A percentile compares a stretch with the other conserved stretches of the same genome.
Conservation (phyloP, 768 basidiomycete species). For the Podaxis mareebaensis region DNA sequence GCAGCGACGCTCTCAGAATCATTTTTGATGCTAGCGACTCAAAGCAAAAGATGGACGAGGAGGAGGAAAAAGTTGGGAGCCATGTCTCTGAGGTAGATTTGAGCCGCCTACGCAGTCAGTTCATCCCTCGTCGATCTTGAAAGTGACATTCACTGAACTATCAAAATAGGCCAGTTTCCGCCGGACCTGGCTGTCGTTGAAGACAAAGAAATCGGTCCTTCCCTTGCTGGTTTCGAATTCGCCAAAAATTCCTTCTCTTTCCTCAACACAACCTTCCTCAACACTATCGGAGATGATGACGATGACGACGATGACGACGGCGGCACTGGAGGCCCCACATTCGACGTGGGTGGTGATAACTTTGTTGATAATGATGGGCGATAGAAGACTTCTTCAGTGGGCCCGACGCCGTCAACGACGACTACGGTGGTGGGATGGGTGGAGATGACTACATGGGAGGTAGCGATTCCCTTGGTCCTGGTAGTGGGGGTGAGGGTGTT, state of each 20-base stretch:
- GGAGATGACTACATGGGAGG: slow-evolving; percentile 42
- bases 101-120: slow-evolving; percentile 59
- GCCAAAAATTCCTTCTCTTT: slow-evolving; percentile 62
- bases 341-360: slow-evolving; percentile 31
- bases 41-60: slow-evolving; percentile 65
- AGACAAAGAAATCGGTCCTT: slow-evolving; percentile 75
- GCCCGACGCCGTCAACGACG: slow-evolving; percentile 45
- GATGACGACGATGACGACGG: slow-evolving; percentile 30
- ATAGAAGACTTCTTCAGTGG: slow-evolving; percentile 36
- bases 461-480: slow-evolving; percentile 44
- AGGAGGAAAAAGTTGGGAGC: slow-evolving; percentile 66
- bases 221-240: slow-evolving; percentile 82
- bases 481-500: slow-evolving; percentile 38
- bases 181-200: slow-evolving; percentile 66
- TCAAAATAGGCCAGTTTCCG: slow-evolving; percentile 61
- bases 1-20: slow-evolving; percentile 82
- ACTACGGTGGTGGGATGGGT: slow-evolving; percentile 37
- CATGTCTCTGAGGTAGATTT: slow-evolving; percentile 70
- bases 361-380: slow-evolving; percentile 22
- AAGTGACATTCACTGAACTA: slow-evolving; percentile 9
- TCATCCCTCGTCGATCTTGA: slow-evolving; percentile 7
- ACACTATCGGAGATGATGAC: slow-evolving; percentile 49
- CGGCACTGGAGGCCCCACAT: slow-evolving; percentile 41
- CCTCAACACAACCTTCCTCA: slow-evolving; percentile 62
- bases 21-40: slow-evolving; percentile 97